Base-by-base conservation (phyloP, 1,284 basidiomycete genomes). In the Crepidotus sp. region DNA sequence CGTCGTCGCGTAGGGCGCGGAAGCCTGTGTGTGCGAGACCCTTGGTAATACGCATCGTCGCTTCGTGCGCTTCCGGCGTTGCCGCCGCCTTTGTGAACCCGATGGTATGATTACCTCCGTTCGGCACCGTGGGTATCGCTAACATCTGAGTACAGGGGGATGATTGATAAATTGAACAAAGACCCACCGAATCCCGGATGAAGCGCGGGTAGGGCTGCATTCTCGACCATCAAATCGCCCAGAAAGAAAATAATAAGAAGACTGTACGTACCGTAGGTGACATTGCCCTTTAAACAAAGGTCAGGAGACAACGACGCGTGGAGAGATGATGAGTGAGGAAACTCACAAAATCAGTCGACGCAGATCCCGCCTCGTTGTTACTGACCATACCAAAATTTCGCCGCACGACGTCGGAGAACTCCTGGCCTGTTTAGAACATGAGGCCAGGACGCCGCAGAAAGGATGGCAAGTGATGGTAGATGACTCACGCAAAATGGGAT, bases 291-390 rank as follows among this genome's bases (percentile, higher is more conserved):
- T 26, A 42, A 43, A 40, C 15, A 43, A 14, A 17, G 10, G 30
- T 37, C 36, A 45, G 26, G 27, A 22, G 3, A 22, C 21, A 37
- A n/a, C n/a, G 33, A 44, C 49, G 33, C 21, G 54, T 26, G 32
- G 46, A 67, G 46, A 67, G 46, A 33, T 22, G 33, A 36, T 42
- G 24, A n/a, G 22, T 36, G 35, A 37, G 37, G 31, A 30, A 6
- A 43, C 77, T 64, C 48, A 80, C 79, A 56, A 81, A 81, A 59
- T 81, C 79, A 18, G 79, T 81, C 1, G 78, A 80, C 4, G 78
- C 79, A 14, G 71, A 67, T 2, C 65, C 59, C n/a, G 54, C 58
- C 41, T 43, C 34, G 6, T 46, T 40, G 10, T 47, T 58, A 2
- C 59, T 58, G 25, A 50, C 46, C 51, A 70, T 57, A 19, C 67